Base-by-base conservation (phyloP, 139 green algal species). In the Marvania coccoides region DNA sequence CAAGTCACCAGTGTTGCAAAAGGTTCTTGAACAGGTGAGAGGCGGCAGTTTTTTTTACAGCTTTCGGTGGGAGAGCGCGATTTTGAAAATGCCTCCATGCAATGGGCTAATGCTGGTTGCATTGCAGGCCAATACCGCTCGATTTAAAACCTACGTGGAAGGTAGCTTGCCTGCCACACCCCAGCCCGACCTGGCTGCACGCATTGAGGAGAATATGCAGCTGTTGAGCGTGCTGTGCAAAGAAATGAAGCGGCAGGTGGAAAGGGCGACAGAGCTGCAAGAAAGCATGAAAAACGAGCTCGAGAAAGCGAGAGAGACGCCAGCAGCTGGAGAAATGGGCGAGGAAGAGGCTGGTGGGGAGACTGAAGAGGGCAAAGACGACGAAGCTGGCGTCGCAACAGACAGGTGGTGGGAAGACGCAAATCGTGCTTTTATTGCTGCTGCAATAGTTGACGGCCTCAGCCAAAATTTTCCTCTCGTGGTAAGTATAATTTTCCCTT, bases 151-250 rank as follows among this genome's bases (percentile, higher is more conserved):
- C 2, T 74, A 63, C 36, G 13, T 67, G 10, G 1, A 48, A 3
- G 67, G 58, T 15, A 29, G 2, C 12, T 2, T 40, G 30, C 33
- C 34, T 1, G 2, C 2, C 8, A 7, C 9, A 1, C 14, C 51
- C 31, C 58, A 63, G 33, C 58, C 42, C 31, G 10, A 47, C 6
- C 56, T 74, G 30, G 58, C 67, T 1, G 42, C 58, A 30, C 48
- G 39, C 24, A 28, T 74, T n/a, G 58, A 74, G 15, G 12, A 63
- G 6, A 74, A 74, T 15, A n/a, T 74, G 23, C 54, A 40, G 14
- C 45, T 74, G 67, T 33, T 74, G 24, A 23, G 24, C 6, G 28
- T 74, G 15, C 33, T 74, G 30, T 33, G 42, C 23, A 24, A 39
- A 14, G 67, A 74, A 37, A 63, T 74, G 58, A 35, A 34, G 1